phyloP scores from a whole-genome alignment of 2,329 filamentous ascomycete species.

The Xylariales sp. region DNA sequence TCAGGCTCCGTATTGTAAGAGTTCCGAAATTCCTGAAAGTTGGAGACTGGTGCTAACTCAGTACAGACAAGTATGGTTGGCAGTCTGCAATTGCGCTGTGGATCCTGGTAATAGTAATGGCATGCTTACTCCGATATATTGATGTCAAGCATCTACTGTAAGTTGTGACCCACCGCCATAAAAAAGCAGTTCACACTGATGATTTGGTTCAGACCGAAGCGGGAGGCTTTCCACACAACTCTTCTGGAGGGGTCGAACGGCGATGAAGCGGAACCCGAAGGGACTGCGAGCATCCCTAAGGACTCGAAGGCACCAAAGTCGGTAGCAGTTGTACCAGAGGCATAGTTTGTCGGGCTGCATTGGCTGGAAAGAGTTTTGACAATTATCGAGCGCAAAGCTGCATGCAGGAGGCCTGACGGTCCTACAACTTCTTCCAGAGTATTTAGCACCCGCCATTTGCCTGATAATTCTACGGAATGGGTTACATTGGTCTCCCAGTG shows the following conservation, averaged over 20 bases:
- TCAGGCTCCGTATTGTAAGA: conserved; percentile 43
- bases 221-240: not conserved
- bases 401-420: too few species aligned
- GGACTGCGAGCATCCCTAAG: not conserved
- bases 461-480: too few species aligned
- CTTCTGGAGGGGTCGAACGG: not conserved
- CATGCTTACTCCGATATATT: conserved; percentile 36
- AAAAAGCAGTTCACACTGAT: not conserved
- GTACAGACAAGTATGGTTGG: conserved; percentile 40
- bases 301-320: not conserved
- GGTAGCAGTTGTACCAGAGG: conserved; percentile 3
- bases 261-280: not conserved
- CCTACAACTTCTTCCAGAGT: too few species aligned
- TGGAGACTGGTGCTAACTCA: conserved; percentile 6
- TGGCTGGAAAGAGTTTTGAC: too few species aligned
- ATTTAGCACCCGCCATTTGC: too few species aligned
- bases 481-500: too few species aligned
- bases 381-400: too few species aligned
- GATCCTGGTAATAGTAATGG: conserved; percentile 40
- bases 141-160: conserved; percentile 37
- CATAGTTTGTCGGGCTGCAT: too few species aligned
- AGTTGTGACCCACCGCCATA: not conserved
- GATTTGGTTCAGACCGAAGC: conserved; percentile 1
- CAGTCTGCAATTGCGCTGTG: conserved; percentile 40
- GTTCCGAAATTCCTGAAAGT: too few species aligned